Base-by-base conservation (phyloP, 768 basidiomycete species). In the Leccinum boreale region DNA sequence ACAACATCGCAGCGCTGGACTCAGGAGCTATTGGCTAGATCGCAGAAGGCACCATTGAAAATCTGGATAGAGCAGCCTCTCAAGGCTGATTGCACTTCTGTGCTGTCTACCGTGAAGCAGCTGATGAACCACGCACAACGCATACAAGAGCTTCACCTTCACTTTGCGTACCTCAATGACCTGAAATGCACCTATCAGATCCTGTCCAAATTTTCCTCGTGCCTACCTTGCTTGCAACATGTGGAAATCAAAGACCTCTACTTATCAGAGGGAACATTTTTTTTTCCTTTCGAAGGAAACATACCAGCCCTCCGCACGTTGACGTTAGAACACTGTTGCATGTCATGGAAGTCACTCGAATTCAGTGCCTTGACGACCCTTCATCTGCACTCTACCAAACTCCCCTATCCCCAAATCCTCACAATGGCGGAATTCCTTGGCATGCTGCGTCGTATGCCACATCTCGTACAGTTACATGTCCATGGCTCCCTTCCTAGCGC, bases 11-110 rank as follows among this genome's bases (percentile, higher is more conserved):
- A 69, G 1, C 62, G 58, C 49, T 78, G 76, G 75, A 73, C 72
- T 8, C 66, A 74, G 39, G 78, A 76, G 61, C 76, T 79, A 72
- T 55, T 81, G 33, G 64, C 62, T 29, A 73, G 80, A 9, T 81
- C 80, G 0, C 78, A 78, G 52, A 72, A 68, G 63, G 75, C 75
- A 8, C 65, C 73, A 14, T 36, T 67, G 31, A 59, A 48, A 12
- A 29, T 69, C 36, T 17, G 24, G 0, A 10, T 15, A 31, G 9
- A 29, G 9, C 29, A 29, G 29, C 29, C 29, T 29, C 29, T 0
- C 29, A 4, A 29, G 29, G 29, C 29, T 11, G 29, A 10, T 29
- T 29, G 29, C 29, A 29, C 29, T 29, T 29, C 29, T 29, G 36
- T 17, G 8, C 36, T 15, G 7, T 17, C 36, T 39, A n/a, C 17